phyloP scores from a whole-genome alignment of 2,329 filamentous ascomycete species.

The Dothideomycetes sp. region DNA sequence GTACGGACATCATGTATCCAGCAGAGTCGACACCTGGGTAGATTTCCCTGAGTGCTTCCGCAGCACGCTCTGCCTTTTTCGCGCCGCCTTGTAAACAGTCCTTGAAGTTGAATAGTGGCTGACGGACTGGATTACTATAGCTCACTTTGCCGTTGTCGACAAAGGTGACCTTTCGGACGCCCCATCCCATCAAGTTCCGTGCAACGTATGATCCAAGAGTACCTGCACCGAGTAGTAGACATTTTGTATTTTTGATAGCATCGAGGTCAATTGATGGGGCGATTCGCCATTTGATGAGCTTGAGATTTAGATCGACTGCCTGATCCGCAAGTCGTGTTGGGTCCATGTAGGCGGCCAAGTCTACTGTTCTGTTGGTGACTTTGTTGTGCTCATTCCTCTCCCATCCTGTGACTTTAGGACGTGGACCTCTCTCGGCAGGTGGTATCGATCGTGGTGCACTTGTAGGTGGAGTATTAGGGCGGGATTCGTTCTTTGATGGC shows the following conservation, averaged over 20 bases:
- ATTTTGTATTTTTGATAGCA: constrained; percentile 78
- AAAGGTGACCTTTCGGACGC: constrained; percentile 88
- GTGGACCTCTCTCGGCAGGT: constrained; percentile 10
- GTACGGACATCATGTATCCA: constrained; percentile 75
- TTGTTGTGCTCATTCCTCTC: constrained; percentile 74
- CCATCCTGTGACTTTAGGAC: constrained; percentile 90
- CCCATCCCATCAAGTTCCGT: constrained; percentile 87
- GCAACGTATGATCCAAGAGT: constrained; percentile 92
- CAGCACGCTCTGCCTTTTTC: constrained; percentile 71
- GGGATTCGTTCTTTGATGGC: background rate
- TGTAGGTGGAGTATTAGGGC: constrained; percentile 13
- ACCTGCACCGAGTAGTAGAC: constrained; percentile 80
- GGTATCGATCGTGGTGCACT: constrained; percentile 11
- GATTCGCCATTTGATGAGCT: constrained; percentile 98
- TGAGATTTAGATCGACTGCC: constrained; percentile 89
- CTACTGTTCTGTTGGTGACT: constrained; percentile 64
- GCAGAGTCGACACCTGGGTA: constrained; percentile 80
- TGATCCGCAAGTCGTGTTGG: constrained; percentile 79
- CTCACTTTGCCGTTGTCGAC: constrained; percentile 89
- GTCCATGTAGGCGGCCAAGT: constrained; percentile 89
- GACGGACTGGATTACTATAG: constrained; percentile 91
- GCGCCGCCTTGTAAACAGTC: constrained; percentile 81
- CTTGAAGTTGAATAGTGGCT: constrained; percentile 81
- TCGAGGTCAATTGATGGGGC: constrained; percentile 81
- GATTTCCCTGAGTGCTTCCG: constrained; percentile 69